Conservation (phyloP, 805 yeast species). For the Myxozyma udenii region DNA sequence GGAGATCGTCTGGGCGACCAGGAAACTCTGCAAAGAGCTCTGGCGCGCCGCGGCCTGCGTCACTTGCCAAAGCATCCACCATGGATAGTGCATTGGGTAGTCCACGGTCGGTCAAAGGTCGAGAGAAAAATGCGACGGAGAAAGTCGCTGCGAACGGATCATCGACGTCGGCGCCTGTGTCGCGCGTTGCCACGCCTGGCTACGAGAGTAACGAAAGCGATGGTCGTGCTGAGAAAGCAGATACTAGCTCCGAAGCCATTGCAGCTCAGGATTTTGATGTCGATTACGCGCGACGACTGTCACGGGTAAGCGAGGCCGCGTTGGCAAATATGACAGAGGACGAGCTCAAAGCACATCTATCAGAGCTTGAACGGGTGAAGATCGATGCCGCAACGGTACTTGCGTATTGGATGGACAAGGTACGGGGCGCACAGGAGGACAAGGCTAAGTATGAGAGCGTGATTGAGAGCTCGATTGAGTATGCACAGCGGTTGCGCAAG, state of each 20-base stretch:
- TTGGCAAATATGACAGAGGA: conserved; percentile 39
- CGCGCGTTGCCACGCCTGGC: conserved; percentile 10
- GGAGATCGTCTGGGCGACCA: neutral
- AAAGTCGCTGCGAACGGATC: neutral
- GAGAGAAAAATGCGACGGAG: neutral
- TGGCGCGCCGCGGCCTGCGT: neutral
- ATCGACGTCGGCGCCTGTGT: conserved; percentile 10
- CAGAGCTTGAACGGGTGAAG: conserved; percentile 39
- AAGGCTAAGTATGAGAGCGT: conserved; percentile 79
- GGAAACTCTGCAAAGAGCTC: neutral
- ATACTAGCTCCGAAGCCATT: neutral
- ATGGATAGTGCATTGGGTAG: too few species aligned
- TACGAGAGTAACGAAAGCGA: neutral
- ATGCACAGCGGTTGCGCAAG: conserved; percentile 70
- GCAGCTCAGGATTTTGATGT: conserved; percentile 23
- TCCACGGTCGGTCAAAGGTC: too few species aligned
- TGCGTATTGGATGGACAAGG: conserved; percentile 53
- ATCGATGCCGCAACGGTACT: conserved; percentile 42
- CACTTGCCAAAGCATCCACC: neutral
- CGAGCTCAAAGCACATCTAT: conserved; percentile 43
- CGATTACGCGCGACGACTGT: conserved; percentile 33
- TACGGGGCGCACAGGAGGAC: conserved; percentile 54
- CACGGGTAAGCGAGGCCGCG: conserved; percentile 40
- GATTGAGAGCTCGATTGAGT: conserved; percentile 85
- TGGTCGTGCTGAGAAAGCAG: neutral